Evolutionary conservation across 257 asterid species (phyloP), one percentile per base, ranked within the genome.

Genomic region (Echium plantagineum): DNA sequence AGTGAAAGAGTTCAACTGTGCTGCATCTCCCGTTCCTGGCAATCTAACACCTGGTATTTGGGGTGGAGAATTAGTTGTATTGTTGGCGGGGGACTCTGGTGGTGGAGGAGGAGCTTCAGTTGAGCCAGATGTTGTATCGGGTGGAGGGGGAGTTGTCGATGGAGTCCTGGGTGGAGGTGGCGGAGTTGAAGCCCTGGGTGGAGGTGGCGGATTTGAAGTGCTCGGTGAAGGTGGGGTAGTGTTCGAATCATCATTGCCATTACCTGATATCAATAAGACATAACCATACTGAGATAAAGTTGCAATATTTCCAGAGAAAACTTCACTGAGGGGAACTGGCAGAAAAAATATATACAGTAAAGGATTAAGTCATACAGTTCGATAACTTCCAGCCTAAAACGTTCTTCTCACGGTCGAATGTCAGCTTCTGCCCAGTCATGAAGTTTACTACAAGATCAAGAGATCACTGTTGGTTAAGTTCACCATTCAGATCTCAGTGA

Each of bases 401-500:
- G 87, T 79, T 85, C 70, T 80, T 85, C 78, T 89, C 99, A 0
- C 96, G 89, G 69, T 93, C 93, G 61, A 93, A 93, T 64, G 81
- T 78, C 2, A 89, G 62, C n/a, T 89, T 87, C 38, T 89, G 78
- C 47, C 97, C 97, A 51, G 83, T 72, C 99, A 93, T 86, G 24
- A 89, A 93, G 64, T 93, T 89, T 74, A 89, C 99, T 93, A 87
- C 55, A 47, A 21, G 60, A 60, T 63, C 13, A 56, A 56, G 28
- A 53, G 7, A 53, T 53, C 22, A 53, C 15, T 53, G 13, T 15
- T 53, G 6, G 57, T 53, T 21, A 17, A 24, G 18, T 54, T 21
- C 31, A 46, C 16, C 49, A 42, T 63, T 59, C 22, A 10, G 55
- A 42, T 12, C 49, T 42, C 49, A 42, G 49, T 10, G 49, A 42